phyloP scores from a whole-genome alignment of 1,284 basidiomycete species.

The Malassezia yamatoensis region DNA sequence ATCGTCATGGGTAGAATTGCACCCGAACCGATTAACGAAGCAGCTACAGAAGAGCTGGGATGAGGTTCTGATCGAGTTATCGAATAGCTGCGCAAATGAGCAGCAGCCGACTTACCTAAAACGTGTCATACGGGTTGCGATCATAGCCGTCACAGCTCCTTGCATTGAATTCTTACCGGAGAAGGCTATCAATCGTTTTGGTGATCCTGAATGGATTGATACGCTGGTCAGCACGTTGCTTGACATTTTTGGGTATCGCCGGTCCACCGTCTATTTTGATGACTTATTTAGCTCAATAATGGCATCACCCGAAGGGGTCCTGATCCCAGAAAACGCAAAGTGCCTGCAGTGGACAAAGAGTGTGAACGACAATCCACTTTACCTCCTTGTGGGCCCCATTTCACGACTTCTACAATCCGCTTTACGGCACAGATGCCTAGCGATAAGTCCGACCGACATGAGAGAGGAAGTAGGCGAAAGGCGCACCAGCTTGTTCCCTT shows the following conservation, averaged over 20 bases:
- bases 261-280: not conserved
- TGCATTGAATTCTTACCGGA: slow-evolving; percentile 6
- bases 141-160: slow-evolving; percentile 9
- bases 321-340: not conserved
- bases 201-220: slow-evolving; percentile 8
- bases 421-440: slow-evolving; percentile 12
- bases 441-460: not conserved
- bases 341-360: not conserved
- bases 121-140: slow-evolving; percentile 1
- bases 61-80: not conserved
- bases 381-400: slow-evolving; percentile 30
- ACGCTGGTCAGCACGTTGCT: not conserved
- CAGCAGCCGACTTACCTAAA: not conserved
- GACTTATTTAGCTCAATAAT: not conserved
- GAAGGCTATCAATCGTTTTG: not conserved
- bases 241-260: slow-evolving; percentile 1
- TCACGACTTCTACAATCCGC: slow-evolving; percentile 32
- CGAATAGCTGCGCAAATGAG: not conserved
- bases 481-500: not conserved
- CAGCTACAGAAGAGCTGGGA: slow-evolving; percentile 4
- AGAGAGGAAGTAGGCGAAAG: not conserved
- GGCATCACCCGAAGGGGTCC: not conserved
- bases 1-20: not conserved
- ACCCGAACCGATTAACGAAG: not conserved
- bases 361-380: slow-evolving; percentile 18